Evolutionary conservation across 2,329 filamentous ascomycete genomes (phyloP).

Genomic region (Emmonsiellopsis sp.): DNA sequence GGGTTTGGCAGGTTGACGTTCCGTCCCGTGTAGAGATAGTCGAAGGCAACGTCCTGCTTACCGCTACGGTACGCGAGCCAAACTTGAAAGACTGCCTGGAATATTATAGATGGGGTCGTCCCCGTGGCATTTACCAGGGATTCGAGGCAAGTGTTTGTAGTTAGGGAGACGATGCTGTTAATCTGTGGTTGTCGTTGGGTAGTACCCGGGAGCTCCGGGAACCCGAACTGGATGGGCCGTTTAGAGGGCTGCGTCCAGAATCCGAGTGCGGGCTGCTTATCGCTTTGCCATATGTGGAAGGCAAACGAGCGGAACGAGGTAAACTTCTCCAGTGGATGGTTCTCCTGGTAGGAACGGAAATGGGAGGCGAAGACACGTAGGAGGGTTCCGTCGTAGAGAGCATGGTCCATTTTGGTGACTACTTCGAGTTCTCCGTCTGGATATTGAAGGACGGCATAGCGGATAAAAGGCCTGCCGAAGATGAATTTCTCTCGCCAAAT

Average conservation of each 20-base stretch:
- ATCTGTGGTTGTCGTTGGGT: constrained; percentile 7
- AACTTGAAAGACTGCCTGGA: constrained; percentile 26
- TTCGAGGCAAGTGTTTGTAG: constrained; percentile 7
- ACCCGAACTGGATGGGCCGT: background rate
- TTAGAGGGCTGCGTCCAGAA: constrained; percentile 12
- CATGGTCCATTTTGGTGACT: constrained; percentile 56
- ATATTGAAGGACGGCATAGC: constrained; percentile 21
- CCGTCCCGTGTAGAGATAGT: constrained; percentile 30
- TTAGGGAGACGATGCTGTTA: background rate
- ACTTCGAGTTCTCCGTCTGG: constrained; percentile 11
- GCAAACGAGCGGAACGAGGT: constrained; percentile 14
- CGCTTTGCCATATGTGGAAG: background rate
- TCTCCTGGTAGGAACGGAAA: constrained; percentile 18
- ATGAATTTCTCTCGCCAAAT: constrained; percentile 20
- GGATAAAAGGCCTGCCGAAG: constrained; percentile 25
- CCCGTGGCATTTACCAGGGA: constrained; percentile 17
- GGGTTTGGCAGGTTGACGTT: constrained; percentile 28
- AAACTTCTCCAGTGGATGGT: constrained; percentile 14
- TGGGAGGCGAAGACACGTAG: constrained; percentile 29
- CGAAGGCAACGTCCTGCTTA: constrained; percentile 18
- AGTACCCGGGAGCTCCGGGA: constrained; percentile 7
- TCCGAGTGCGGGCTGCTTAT: background rate
- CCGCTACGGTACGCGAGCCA: constrained; percentile 17
- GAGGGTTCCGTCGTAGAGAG: constrained; percentile 62
- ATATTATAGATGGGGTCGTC: constrained; percentile 25